Conservation (phyloP, 495 filamentous ascomycete species). For the Tetracladium marchalianum region DNA sequence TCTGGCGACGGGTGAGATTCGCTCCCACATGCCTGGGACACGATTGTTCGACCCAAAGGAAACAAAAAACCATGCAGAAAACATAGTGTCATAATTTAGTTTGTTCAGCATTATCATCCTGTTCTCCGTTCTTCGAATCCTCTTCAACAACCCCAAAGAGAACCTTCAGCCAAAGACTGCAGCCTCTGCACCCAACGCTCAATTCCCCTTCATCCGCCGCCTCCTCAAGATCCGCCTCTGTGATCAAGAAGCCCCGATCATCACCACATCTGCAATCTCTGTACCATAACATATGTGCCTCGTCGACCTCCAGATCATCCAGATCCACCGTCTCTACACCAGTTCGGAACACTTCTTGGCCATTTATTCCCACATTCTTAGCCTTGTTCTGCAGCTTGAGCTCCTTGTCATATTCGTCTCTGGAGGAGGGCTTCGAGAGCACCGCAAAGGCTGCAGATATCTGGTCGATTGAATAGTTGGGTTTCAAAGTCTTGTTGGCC, state of each 20-base stretch:
- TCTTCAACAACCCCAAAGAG: constrained; percentile 56
- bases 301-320: constrained; percentile 50
- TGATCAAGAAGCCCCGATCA: constrained; percentile 56
- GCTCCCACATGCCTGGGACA: too few relatives aligned
- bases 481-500: constrained; percentile 2
- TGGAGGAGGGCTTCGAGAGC: constrained; percentile 47
- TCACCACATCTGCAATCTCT: constrained; percentile 75
- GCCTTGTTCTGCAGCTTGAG: constrained; percentile 27
- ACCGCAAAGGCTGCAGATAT: constrained; percentile 68
- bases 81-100: not conserved
- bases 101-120: not conserved
- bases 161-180: constrained; percentile 73
- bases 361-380: not conserved
- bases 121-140: not conserved
- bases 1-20: too few relatives aligned
- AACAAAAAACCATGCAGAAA: not conserved
- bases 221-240: constrained; percentile 61
- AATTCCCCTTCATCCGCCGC: constrained; percentile 50
- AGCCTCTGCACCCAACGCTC: constrained; percentile 67
- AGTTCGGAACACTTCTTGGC: constrained; percentile 39
- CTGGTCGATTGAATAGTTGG: constrained; percentile 53
- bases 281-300: constrained; percentile 52
- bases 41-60: too few relatives aligned
- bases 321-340: constrained; percentile 77
- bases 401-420: constrained; percentile 55